Conservation (phyloP, 345 rosid genomes). For the Lepidium sativum region DNA sequence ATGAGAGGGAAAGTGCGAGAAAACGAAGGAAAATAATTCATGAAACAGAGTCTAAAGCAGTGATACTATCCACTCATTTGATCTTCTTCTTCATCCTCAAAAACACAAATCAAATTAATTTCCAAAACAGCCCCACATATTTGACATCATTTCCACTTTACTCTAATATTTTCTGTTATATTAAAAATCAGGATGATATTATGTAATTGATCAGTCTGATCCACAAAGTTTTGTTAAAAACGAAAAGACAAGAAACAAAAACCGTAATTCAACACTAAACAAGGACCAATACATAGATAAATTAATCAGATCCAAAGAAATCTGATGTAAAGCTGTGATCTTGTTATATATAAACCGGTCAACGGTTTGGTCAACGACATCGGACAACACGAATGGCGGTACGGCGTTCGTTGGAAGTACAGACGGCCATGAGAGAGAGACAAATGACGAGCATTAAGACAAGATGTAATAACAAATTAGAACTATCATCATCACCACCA, state of each 20-base stretch:
- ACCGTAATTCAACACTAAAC: not conserved
- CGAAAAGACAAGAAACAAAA: not conserved
- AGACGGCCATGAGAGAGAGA: slow-evolving; percentile 34
- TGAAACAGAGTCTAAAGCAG: not conserved
- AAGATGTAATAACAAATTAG: slow-evolving; percentile 14
- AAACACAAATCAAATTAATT: not conserved
- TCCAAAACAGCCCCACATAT: not conserved
- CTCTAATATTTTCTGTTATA: not conserved
- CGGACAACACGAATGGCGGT: slow-evolving; percentile 19
- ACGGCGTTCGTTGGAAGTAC: slow-evolving; percentile 27
- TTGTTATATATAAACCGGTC: not conserved
- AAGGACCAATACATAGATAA: slow-evolving; percentile 6
- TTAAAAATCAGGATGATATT: not conserved
- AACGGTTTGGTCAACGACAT: slow-evolving; percentile 11
- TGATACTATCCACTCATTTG: not conserved
- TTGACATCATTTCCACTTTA: not conserved
- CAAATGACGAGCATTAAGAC: slow-evolving; percentile 28
- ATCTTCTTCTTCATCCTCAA: slow-evolving; percentile 14
- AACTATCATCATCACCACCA: slow-evolving; percentile 19
- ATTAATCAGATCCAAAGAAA: not conserved
- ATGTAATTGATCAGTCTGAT: not conserved
- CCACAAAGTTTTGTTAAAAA: not conserved
- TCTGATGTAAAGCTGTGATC: not conserved
- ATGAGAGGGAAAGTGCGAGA: slow-evolving; percentile 17
- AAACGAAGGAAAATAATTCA: slow-evolving; percentile 10